These are phyloP conservation scores for Cutaneotrichosporon sp. DNA, from an alignment of 1,284 basidiomycete species.

Conservation along the genomic window DNA sequence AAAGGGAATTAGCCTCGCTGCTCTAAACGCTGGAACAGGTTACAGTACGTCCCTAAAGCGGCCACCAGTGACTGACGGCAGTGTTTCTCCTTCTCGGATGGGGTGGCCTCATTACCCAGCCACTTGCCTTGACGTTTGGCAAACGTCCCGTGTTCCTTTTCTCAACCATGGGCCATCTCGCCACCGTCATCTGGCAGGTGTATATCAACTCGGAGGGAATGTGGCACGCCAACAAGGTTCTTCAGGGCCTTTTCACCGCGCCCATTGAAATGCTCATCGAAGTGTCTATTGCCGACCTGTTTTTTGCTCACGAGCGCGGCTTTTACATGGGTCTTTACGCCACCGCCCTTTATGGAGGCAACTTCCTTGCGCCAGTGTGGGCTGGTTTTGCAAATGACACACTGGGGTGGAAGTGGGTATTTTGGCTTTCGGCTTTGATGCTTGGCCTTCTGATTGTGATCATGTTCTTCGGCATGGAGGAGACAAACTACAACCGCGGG, in stretches of 20 bases:
- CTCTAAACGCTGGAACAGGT: conserved; percentile 24
- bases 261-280: conserved; percentile 25
- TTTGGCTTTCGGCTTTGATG: conserved; percentile 17
- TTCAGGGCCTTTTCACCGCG: conserved; percentile 19
- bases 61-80: neutral
- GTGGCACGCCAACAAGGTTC: conserved; percentile 23
- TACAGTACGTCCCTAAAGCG: conserved; percentile 10
- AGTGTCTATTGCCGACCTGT: conserved; percentile 16
- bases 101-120: conserved; percentile 25
- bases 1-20: conserved; percentile 19
- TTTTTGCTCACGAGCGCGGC: conserved; percentile 24
- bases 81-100: conserved; percentile 27
- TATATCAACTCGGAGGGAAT: conserved; percentile 13
- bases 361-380: conserved; percentile 15
- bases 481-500: conserved; percentile 25
- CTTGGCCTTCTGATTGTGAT: conserved; percentile 9
- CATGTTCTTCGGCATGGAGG: conserved; percentile 22
- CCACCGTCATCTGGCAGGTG: conserved; percentile 18
- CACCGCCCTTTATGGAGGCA: conserved; percentile 13
- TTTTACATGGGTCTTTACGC: conserved; percentile 23
- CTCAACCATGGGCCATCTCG: conserved; percentile 9
- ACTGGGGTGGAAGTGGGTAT: conserved; percentile 22
- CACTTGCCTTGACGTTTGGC: conserved; percentile 24
- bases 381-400: conserved; percentile 22
- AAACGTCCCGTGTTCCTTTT: conserved; percentile 24